Evolutionary conservation across 768 basidiomycete species (phyloP).

Genomic region (Boletus sp.): DNA sequence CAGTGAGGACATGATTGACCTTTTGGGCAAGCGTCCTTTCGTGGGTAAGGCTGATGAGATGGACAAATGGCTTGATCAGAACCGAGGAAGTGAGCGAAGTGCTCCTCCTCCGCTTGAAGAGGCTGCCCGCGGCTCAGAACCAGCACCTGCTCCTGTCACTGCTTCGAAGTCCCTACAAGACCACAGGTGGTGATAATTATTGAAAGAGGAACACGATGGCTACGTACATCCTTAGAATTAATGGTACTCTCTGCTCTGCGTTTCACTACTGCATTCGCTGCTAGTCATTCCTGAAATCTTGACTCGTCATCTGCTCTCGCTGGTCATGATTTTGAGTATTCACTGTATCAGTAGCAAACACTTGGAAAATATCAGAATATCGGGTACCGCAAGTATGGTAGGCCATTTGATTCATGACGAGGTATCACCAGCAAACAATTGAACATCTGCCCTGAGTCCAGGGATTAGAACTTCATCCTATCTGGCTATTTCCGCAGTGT

Average conservation of each 20-base stretch:
- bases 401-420: neutral
- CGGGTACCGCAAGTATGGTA: neutral
- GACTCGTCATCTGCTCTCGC: slow-evolving; percentile 4
- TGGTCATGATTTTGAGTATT: neutral
- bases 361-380: neutral
- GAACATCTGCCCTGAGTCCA: neutral
- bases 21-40: slow-evolving; percentile 84
- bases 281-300: slow-evolving; percentile 29
- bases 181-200: slow-evolving; percentile 12
- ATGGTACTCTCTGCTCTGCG: slow-evolving; percentile 40
- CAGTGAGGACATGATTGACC: slow-evolving; percentile 84
- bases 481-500: neutral
- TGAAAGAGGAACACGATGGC: slow-evolving; percentile 2
- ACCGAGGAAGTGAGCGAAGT: slow-evolving; percentile 56
- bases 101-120: slow-evolving; percentile 66
- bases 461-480: neutral
- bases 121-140: slow-evolving; percentile 38
- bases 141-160: slow-evolving; percentile 50
- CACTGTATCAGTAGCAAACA: neutral
- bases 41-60: slow-evolving; percentile 81
- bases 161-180: slow-evolving; percentile 41
- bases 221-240: slow-evolving; percentile 22
- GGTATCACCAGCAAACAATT: neutral
- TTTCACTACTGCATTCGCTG: slow-evolving; percentile 43
- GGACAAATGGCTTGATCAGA: slow-evolving; percentile 95